Conservation (phyloP, 2,329 filamentous ascomycete species). For the Triangularia verruculosa region DNA sequence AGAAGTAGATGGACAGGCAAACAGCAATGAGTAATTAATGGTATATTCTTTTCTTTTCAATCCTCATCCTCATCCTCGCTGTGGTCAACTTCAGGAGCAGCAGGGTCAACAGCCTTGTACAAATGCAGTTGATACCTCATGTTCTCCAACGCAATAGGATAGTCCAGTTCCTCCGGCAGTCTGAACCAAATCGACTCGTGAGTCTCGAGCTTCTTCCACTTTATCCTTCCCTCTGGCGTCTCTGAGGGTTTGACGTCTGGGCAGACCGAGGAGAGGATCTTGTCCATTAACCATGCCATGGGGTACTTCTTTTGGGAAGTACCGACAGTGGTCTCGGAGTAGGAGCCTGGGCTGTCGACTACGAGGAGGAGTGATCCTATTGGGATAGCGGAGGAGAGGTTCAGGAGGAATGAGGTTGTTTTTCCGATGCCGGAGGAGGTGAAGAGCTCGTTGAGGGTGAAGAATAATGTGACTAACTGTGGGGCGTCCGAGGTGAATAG, state of each 20-base stretch:
- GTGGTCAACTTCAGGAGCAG: neutral
- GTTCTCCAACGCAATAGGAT: constrained; percentile 85
- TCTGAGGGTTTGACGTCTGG: constrained; percentile 24
- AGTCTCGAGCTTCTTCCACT: constrained; percentile 73
- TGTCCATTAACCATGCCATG: constrained; percentile 90
- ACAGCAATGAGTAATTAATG: neutral
- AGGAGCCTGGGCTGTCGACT: constrained; percentile 90
- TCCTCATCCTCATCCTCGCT: neutral
- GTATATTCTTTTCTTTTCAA: neutral
- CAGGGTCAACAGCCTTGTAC: constrained; percentile 48
- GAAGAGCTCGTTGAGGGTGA: constrained; percentile 95
- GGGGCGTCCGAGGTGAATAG: constrained; percentile 17
- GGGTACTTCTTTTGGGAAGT: constrained; percentile 68
- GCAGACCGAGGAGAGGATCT: constrained; percentile 55
- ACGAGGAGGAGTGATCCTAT: constrained; percentile 71
- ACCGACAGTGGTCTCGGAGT: constrained; percentile 75
- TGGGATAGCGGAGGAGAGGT: constrained; percentile 57
- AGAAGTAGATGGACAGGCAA: neutral
- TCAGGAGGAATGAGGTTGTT: constrained; percentile 73
- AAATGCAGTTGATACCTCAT: constrained; percentile 94
- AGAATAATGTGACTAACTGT: constrained; percentile 76
- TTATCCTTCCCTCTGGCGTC: constrained; percentile 31
- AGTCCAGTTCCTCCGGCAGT: constrained; percentile 62
- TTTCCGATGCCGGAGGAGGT: constrained; percentile 66
- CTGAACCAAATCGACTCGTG: constrained; percentile 86